Percentiles rank a stretch among this genome's conserved stretches.
phyloP scores from a whole-genome alignment of 1,139 yeast genomes.

The Suhomyces anneliseae region DNA sequence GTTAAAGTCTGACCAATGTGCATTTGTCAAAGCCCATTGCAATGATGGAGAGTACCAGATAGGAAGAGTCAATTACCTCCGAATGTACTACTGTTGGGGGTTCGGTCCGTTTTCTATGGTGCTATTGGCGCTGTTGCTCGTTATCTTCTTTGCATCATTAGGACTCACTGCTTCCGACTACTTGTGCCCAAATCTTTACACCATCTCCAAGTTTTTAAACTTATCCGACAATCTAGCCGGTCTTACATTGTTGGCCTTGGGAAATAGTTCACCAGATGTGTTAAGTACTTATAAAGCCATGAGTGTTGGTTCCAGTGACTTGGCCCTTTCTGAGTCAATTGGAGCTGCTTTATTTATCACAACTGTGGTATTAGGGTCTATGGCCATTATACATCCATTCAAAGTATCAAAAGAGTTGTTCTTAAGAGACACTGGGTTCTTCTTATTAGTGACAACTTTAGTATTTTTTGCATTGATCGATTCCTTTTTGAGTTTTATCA shows the following conservation, averaged over 20 bases:
- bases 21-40: slow-evolving; percentile 42
- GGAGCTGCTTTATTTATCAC: slow-evolving; percentile 85
- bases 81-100: slow-evolving; percentile 19
- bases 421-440: slow-evolving; percentile 56
- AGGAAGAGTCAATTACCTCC: slow-evolving; percentile 19
- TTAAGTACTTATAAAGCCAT: slow-evolving; percentile 82
- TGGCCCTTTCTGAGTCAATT: slow-evolving; percentile 84
- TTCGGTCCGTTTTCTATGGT: slow-evolving; percentile 6
- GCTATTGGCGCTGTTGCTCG: slow-evolving; percentile 27
- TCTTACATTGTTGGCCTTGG: slow-evolving; percentile 81
- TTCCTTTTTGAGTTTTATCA: slow-evolving; percentile 45
- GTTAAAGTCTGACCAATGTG: slow-evolving; percentile 37
- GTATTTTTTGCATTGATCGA: slow-evolving; percentile 43
- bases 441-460: slow-evolving; percentile 45
- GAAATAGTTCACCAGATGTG: slow-evolving; percentile 92
- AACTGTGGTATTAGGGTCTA: slow-evolving; percentile 71
- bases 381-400: slow-evolving; percentile 71
- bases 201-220: slow-evolving; percentile 57
- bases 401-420: slow-evolving; percentile 51
- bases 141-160: slow-evolving; percentile 54
- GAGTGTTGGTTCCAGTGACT: slow-evolving; percentile 61
- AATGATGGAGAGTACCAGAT: slow-evolving; percentile 27
- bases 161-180: slow-evolving; percentile 77
- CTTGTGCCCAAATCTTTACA: slow-evolving; percentile 70
- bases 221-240: slow-evolving; percentile 84